These are phyloP conservation scores for Collybia nuda DNA, from an alignment of 768 basidiomycete genomes.

Conservation along the genomic window DNA sequence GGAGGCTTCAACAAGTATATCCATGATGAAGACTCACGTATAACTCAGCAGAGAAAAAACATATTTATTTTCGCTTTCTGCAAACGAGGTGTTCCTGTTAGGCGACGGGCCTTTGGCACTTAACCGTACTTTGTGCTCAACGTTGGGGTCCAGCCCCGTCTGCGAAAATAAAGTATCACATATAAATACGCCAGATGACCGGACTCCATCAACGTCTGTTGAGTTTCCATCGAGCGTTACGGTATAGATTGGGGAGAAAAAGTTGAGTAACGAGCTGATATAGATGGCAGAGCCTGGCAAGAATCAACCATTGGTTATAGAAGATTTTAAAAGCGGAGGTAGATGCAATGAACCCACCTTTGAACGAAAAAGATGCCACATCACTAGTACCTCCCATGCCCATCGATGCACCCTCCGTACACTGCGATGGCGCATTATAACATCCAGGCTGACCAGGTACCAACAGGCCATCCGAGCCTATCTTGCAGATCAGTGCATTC, in stretches of 20 bases:
- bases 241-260: constrained; percentile 19
- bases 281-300: constrained; percentile 24
- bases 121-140: constrained; percentile 20
- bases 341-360: constrained; percentile 9
- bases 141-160: constrained; percentile 19
- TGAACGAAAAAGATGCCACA: constrained; percentile 21
- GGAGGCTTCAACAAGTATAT: no score
- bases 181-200: constrained; percentile 12
- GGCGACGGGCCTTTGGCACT: constrained; percentile 22
- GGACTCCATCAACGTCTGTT: constrained; percentile 21
- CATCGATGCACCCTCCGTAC: constrained; percentile 17
- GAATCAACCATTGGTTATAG: background rate
- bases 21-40: constrained; percentile 11
- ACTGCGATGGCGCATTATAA: constrained; percentile 16
- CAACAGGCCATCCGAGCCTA: constrained; percentile 6
- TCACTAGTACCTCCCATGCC: constrained; percentile 12
- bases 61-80: constrained; percentile 9
- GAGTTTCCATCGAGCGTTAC: constrained; percentile 22
- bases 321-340: no score
- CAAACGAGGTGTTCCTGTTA: constrained; percentile 6
- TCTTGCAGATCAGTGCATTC: constrained; percentile 7
- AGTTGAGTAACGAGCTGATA: constrained; percentile 18
- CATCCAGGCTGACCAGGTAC: constrained; percentile 15
- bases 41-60: constrained; percentile 22
- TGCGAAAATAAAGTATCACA: constrained; percentile 23